A percentile compares a stretch with the other conserved stretches of the same genome.
These are phyloP conservation scores for Russula sp. DNA, from an alignment of 768 basidiomycete species.

Conservation along the genomic window DNA sequence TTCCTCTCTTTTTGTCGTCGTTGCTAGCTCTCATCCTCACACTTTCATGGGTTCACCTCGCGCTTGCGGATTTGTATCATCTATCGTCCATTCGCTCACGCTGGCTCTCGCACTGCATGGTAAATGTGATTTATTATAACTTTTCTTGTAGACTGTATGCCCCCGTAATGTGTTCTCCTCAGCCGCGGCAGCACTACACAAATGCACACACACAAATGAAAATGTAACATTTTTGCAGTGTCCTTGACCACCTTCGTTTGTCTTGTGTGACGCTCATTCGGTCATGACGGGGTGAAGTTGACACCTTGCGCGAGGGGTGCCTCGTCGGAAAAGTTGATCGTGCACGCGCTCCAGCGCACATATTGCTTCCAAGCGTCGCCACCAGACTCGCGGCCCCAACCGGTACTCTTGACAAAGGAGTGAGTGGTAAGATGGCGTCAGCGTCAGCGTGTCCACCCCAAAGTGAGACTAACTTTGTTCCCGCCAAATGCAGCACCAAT, in stretches of 20 bases:
- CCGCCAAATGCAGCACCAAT: constrained; percentile 90
- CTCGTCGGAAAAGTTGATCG: constrained; percentile 86
- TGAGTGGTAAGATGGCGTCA: not conserved
- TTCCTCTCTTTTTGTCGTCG: constrained; percentile 18
- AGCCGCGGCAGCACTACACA: constrained; percentile 1
- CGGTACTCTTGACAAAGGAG: constrained; percentile 59
- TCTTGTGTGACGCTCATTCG: not conserved
- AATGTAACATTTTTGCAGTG: constrained; percentile 14
- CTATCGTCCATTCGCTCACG: constrained; percentile 30
- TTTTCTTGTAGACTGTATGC: constrained; percentile 21
- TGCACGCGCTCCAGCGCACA: constrained; percentile 87
- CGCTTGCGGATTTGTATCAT: constrained; percentile 25
- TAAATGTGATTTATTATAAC: constrained; percentile 24
- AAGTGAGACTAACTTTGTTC: constrained; percentile 62
- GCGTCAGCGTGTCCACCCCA: not conserved
- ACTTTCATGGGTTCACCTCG: constrained; percentile 18
- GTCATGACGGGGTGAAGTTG: constrained; percentile 52
- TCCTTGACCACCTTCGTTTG: not conserved
- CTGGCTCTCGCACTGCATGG: constrained; percentile 26
- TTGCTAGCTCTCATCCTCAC: constrained; percentile 20
- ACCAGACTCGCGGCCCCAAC: constrained; percentile 94
- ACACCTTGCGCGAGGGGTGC: constrained; percentile 93
- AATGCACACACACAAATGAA: constrained; percentile 9
- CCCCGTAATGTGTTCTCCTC: constrained; percentile 17
- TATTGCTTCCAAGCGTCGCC: constrained; percentile 99